Base-by-base conservation (phyloP, 495 filamentous ascomycete species). In the Massariosphaeria phaeospora region DNA sequence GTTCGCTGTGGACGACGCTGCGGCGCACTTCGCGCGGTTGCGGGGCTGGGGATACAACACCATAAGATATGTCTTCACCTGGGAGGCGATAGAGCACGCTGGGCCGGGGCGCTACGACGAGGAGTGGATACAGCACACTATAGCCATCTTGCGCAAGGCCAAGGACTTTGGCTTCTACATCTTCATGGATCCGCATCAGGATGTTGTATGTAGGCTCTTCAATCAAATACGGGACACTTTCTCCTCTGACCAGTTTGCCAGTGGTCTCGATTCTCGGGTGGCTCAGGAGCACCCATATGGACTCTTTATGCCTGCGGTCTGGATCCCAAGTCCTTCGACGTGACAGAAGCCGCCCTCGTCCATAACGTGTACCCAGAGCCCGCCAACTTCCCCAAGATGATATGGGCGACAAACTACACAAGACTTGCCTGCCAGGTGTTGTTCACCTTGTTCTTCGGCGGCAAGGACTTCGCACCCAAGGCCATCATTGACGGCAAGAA, bases 171-270 rank as follows among this genome's bases (percentile, higher is more conserved):
- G 87, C 18, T 96, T 98, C 66, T 91, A 91, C 66, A 73, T 98
- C 33, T 96, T 96, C 66, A 93, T 98, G 86, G 93, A 98, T 59
- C 91, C 91, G 18, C 91, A 96, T 70, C 91, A 96, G 73, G 91
- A 96, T 76, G 91, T 95, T 64, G 85, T 87, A 79, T 48, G 84
- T 67, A 51, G 33, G 25, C 46, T n/a, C 6, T 47, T 43, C n/a
- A 7, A 25, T 25, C 29, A 17, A 26, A 35, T 30, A 8, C 27
- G 25, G 9, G 29, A 12, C 25, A 42, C 17, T n/a, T 46, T n/a
- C 21, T 43, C 34, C 35, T 50, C 53, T 46, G 50, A 68, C n/a
- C 69, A 29, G 26, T 23, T 40, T 26, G 17, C 17, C 56, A 89
- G 84, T 98, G 93, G 93, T 97, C 93, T 34, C 75, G 93, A 43